Conservation (phyloP, 768 basidiomycete genomes). For the Russula lepida region DNA sequence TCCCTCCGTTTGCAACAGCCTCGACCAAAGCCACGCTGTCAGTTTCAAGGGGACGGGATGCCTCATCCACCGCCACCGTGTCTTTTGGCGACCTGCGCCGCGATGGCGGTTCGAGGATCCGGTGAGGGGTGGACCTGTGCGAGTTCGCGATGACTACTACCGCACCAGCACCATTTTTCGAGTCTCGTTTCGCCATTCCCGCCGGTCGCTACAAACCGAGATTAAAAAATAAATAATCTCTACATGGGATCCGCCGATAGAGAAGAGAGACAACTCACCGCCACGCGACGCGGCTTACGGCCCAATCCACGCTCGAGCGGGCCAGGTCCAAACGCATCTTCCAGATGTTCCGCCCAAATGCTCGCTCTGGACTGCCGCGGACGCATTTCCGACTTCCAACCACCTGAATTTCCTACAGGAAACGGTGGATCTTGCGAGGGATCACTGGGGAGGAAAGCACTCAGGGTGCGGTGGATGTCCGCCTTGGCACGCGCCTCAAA, state of each 20-base stretch:
- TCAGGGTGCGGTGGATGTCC: constrained; percentile 10
- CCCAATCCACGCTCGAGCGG: constrained; percentile 13
- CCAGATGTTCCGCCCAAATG: constrained; percentile 16
- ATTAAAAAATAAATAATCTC: too few species aligned
- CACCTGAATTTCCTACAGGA: background rate
- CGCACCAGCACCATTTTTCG: background rate
- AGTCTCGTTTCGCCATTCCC: background rate
- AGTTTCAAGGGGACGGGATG: background rate
- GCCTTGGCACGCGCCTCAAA: constrained; percentile 17
- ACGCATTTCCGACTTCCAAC: constrained; percentile 5
- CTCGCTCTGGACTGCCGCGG: constrained; percentile 5
- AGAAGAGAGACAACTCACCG: background rate
- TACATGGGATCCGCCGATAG: too few species aligned
- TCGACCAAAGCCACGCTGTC: background rate
- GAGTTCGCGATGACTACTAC: background rate
- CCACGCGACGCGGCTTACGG: constrained; percentile 14
- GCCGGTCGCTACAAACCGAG: constrained; percentile 1
- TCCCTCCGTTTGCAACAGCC: background rate
- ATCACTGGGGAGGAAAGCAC: constrained; percentile 4
- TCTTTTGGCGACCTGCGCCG: background rate
- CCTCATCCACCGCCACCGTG: background rate
- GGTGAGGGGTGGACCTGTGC: background rate
- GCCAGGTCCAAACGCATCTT: constrained; percentile 17
- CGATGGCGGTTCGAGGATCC: constrained; percentile 3
- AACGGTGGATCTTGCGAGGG: background rate